A percentile compares a stretch with the other conserved stretches of the same genome.
phyloP scores from a whole-genome alignment of 2,329 filamentous ascomycete species.

The Arachnopeziza araneosa region DNA sequence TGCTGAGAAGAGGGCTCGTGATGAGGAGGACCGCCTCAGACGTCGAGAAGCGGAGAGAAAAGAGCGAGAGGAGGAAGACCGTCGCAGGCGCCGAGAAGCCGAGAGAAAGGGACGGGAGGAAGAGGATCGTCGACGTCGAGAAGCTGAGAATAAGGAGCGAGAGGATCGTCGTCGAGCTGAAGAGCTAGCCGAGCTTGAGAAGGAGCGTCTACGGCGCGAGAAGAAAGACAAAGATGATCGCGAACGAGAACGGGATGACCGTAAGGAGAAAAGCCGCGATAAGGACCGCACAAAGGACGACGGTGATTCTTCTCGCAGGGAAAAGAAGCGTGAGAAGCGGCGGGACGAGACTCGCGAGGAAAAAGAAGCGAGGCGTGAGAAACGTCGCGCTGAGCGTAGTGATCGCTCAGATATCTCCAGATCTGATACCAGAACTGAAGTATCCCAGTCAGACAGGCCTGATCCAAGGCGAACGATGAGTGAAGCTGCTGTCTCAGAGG shows the following conservation, averaged over 20 bases:
- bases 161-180: constrained; percentile 2
- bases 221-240: constrained; percentile 17
- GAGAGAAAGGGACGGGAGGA: constrained; percentile 11
- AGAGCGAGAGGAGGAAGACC: constrained; percentile 2
- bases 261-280: constrained; percentile 22
- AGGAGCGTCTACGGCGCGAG: constrained; percentile 6
- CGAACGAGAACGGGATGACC: constrained; percentile 21
- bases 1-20: constrained; percentile 7
- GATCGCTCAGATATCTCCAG: neutral
- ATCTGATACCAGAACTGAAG: neutral
- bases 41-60: constrained; percentile 13
- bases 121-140: constrained; percentile 7
- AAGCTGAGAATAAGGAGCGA: neutral
- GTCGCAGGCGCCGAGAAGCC: constrained; percentile 9
- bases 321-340: constrained; percentile 24
- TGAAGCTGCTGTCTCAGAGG: constrained; percentile 24
- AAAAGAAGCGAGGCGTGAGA: constrained; percentile 26
- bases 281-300: constrained; percentile 13
- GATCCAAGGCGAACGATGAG: constrained; percentile 22
- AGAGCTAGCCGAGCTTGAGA: neutral
- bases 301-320: constrained; percentile 17
- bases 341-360: constrained; percentile 25
- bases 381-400: constrained; percentile 18
- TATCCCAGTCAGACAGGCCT: constrained; percentile 6
- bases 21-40: constrained; percentile 7